Evolutionary conservation across 371 early-diverging fungal genomes (phyloP).

Genomic region (Apophysomyces ossiformis): DNA sequence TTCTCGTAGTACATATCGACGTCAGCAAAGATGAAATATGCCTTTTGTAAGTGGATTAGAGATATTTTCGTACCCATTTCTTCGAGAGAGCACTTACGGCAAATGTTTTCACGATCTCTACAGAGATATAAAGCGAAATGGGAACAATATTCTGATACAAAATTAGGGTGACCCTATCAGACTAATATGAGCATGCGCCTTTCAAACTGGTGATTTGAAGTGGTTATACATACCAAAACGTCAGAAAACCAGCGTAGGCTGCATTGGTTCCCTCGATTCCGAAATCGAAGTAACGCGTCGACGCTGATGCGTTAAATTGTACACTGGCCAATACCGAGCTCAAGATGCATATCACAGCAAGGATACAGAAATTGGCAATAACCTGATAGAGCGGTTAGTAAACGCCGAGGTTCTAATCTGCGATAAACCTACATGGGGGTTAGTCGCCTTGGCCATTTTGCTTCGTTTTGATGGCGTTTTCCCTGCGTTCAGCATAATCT

Average conservation of each 20-base stretch:
- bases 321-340: conserved; percentile 65
- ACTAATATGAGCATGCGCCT: neutral
- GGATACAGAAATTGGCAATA: conserved; percentile 48
- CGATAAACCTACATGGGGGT: conserved; percentile 75
- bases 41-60: conserved; percentile 30
- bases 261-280: conserved; percentile 40
- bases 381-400: conserved; percentile 33
- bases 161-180: conserved; percentile 61
- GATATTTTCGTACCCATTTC: neutral
- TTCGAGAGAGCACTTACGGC: conserved; percentile 35
- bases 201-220: conserved; percentile 20
- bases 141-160: conserved; percentile 76
- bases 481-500: conserved; percentile 89
- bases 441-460: conserved; percentile 92
- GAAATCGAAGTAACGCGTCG: conserved; percentile 38
- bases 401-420: neutral
- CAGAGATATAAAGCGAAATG: conserved; percentile 94
- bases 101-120: conserved; percentile 88
- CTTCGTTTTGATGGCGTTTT: conserved; percentile 93
- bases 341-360: conserved; percentile 62
- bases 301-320: conserved; percentile 46
- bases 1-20: conserved; percentile 86
- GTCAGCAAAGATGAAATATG: conserved; percentile 83
- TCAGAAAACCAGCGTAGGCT: conserved; percentile 47
- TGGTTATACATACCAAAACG: conserved; percentile 46